Conservation (phyloP, 2,329 filamentous ascomycete genomes). For the Fusarium sp. region DNA sequence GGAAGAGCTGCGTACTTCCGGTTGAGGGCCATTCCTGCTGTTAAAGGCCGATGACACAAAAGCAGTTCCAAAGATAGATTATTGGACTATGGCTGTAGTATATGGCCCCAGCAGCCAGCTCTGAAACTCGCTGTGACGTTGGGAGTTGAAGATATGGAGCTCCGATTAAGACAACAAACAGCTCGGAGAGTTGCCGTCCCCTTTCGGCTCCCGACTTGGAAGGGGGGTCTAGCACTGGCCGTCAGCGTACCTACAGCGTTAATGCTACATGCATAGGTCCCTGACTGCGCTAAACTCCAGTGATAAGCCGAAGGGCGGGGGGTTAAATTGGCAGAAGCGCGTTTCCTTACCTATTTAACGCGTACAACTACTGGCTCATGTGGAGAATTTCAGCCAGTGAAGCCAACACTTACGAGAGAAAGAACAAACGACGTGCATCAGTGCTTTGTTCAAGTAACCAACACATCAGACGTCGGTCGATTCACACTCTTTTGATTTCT, state of each 20-base stretch:
- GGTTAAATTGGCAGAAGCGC: conserved; percentile 31
- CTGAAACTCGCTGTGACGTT: conserved; percentile 9
- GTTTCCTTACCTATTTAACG: conserved; percentile 28
- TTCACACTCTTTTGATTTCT: background rate
- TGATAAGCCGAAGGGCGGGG: conserved; percentile 11
- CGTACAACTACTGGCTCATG: conserved; percentile 16
- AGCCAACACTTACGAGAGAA: conserved; percentile 18
- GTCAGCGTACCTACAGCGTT: conserved; percentile 22
- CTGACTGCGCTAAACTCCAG: conserved; percentile 15
- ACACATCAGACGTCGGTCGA: background rate
- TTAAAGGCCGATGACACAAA: background rate
- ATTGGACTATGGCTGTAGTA: background rate
- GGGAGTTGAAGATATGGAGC: conserved; percentile 9
- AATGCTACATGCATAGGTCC: conserved; percentile 5
- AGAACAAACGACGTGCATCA: conserved; percentile 15
- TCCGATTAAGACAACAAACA: conserved; percentile 24
- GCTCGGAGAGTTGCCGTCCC: conserved; percentile 7
- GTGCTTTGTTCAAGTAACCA: background rate
- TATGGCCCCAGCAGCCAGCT: conserved; percentile 1
- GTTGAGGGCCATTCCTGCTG: conserved; percentile 77
- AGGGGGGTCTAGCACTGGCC: conserved; percentile 27
- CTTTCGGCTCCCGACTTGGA: conserved; percentile 20
- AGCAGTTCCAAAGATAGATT: background rate
- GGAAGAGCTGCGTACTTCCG: conserved; percentile 87
- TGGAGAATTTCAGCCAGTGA: conserved; percentile 2